Base-by-base conservation (phyloP, 371 early-diverging fungal species). In the Paraphysoderma sedebokerense region DNA sequence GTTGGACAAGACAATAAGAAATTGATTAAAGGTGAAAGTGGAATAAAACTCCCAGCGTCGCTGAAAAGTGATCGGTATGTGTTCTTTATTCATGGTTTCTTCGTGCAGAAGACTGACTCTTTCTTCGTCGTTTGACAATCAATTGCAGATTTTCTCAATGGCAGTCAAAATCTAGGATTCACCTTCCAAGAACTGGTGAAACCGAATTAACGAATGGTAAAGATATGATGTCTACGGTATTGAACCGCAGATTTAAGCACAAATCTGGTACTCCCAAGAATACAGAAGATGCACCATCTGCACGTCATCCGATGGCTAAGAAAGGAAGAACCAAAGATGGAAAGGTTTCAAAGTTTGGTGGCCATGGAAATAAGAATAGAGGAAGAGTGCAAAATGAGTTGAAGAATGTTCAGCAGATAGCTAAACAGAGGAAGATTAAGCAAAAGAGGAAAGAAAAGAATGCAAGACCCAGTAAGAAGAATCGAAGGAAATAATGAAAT, bases 1-100 rank as follows among this genome's bases (percentile, higher is more conserved):
- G 72, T 91, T 53, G 98, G 95, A n/a, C 58, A 84, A 1, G 93
- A 95, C 56, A 95, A 95, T 70, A 86, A 87, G 61, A 97, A 95
- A 71, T 56, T 87, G 55, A 87, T 97, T 48, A 78, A 75, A 44
- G 85, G 88, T 5, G 98, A 95, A 52, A 79, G 76, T 45, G 98
- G 98, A 37, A 78, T 82, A 15, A 65, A 81, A 58, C 74, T 97
- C 23, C 83, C 87, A 2, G 98, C 95, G 1, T 70, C 81, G 7
- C 92, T 78, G 70, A 89, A 89, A 58, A 71, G 81, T 9, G 86
- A 87, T 30, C 66, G 77, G 57, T 84, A 62, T 37, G 54, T 48
- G 36, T 29, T 31, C 28, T 9, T 27, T 46, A 2, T 12, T 50
- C n/a, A 4, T 19, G 2, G 55, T 1, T 60, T n/a, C n/a, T n/a